A percentile compares a stretch with the other conserved stretches of the same genome.
Evolutionary conservation across 2,329 filamentous ascomycete species (phyloP).

Genomic region (Talaromyces rugulosus): DNA sequence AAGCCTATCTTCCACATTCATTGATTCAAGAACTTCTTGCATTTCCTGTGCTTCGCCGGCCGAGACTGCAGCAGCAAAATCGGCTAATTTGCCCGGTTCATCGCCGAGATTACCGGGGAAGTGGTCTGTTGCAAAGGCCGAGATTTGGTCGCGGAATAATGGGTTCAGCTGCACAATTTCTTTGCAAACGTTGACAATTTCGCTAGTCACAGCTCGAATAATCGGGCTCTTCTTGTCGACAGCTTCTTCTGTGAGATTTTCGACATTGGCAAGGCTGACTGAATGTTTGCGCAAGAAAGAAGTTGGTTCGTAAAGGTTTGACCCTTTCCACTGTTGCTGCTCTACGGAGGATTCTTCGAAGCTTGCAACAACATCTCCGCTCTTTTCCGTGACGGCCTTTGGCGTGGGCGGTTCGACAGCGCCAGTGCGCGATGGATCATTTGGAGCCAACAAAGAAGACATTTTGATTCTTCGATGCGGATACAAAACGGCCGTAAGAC

Average conservation of each 20-base stretch:
- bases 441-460: slow-evolving; percentile 73
- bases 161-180: slow-evolving; percentile 92
- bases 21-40: slow-evolving; percentile 81
- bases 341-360: slow-evolving; percentile 80
- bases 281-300: slow-evolving; percentile 87
- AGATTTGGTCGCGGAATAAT: slow-evolving; percentile 94
- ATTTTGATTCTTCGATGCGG: slow-evolving; percentile 92
- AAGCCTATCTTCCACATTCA: slow-evolving; percentile 89
- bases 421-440: slow-evolving; percentile 28
- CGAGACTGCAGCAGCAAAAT: slow-evolving; percentile 96
- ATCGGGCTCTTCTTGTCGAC: slow-evolving; percentile 86
- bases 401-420: slow-evolving; percentile 25
- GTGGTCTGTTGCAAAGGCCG: slow-evolving; percentile 92
- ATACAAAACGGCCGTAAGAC: slow-evolving; percentile 89
- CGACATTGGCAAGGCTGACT: slow-evolving; percentile 91
- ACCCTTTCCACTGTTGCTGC: slow-evolving; percentile 38
- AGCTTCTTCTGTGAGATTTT: slow-evolving; percentile 84
- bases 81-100: slow-evolving; percentile 89
- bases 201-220: slow-evolving; percentile 87
- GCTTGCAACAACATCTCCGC: slow-evolving; percentile 92
- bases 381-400: slow-evolving; percentile 60
- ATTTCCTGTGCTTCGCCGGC: slow-evolving; percentile 87
- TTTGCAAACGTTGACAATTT: slow-evolving; percentile 99
- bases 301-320: slow-evolving; percentile 72
- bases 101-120: slow-evolving; percentile 92